Base-by-base conservation (phyloP, 2,329 filamentous ascomycete genomes). In the Fusarium veterinarium region DNA sequence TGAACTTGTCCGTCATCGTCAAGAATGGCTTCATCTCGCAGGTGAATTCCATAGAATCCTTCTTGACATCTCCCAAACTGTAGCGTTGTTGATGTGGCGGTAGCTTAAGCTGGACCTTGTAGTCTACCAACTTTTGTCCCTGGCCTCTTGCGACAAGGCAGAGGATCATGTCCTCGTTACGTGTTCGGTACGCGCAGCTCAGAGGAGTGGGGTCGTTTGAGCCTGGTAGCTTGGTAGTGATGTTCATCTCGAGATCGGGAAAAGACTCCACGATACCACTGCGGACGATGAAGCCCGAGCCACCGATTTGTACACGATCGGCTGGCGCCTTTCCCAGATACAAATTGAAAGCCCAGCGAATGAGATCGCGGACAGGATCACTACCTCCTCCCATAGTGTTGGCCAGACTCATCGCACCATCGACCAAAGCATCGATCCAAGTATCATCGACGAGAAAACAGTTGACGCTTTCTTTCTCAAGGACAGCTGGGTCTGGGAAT, bases 1-100 rank as follows among this genome's bases (percentile, higher is more conserved):
- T 55, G 37, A 55, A 55, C 9, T 55, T 0, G 0, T 55, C 20
- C 11, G 51, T 31, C 51, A 55, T 55, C 11, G 1, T 19, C 37
- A 55, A 42, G 37, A 55, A 55, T 14, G 51, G 51, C 11, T 55
- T 55, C 51, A 55, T 8, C 37, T 55, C 51, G 25, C 51, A 55
- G 37, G 6, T 11, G 0, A 55, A 55, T 1, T 1, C 0, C 37
- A 55, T 23, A 0, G 2, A 42, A 1, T 55, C 51, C 13, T 42
- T 42, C 1, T 2, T 1, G 25, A 55, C 23, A 0, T 0, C 0
- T 10, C 51, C 51, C 11, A 55, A 0, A 12, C 0, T 31, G 14
- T 55, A 55, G 0, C 51, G 37, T 2, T 55, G 51, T 1, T 55
- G 51, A 0, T 55, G 51, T 23, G 51, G 51, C 0, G 51, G 51